These are phyloP conservation scores for Hura crepitans DNA, from an alignment of 441 rosid genomes.

Conservation along the genomic window DNA sequence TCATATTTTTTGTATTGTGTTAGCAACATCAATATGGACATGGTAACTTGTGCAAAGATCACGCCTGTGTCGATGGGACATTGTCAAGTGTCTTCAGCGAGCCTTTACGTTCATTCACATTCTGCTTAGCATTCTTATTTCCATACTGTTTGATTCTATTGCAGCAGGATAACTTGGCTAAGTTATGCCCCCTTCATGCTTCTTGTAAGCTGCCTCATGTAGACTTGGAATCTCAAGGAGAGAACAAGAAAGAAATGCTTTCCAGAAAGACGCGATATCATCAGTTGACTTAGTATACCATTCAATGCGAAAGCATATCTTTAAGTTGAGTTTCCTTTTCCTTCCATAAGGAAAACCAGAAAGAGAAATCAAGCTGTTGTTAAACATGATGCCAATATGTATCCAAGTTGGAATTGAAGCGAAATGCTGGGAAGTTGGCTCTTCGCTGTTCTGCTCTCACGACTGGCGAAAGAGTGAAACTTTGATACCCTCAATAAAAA, in stretches of 20 bases:
- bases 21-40: background rate
- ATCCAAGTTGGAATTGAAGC: constrained; percentile 30
- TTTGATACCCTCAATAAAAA: background rate
- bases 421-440: constrained; percentile 37
- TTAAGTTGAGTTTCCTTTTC: constrained; percentile 10
- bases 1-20: background rate
- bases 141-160: background rate
- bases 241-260: constrained; percentile 30
- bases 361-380: constrained; percentile 32
- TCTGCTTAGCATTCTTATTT: background rate
- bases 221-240: constrained; percentile 30
- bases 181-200: constrained; percentile 66
- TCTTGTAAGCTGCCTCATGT: constrained; percentile 63
- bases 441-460: constrained; percentile 81
- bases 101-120: constrained; percentile 5
- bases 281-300: constrained; percentile 5
- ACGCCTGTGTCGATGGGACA: constrained; percentile 81
- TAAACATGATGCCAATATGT: constrained; percentile 22
- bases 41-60: constrained; percentile 63
- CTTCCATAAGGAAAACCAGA: constrained; percentile 35
- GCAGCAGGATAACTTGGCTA: constrained; percentile 66
- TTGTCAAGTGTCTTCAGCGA: constrained; percentile 37
- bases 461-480: constrained; percentile 56
- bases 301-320: background rate
- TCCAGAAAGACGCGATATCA: constrained; percentile 29